Evolutionary conservation across 805 yeast species (phyloP).

Genomic region (Candida insectorum): DNA sequence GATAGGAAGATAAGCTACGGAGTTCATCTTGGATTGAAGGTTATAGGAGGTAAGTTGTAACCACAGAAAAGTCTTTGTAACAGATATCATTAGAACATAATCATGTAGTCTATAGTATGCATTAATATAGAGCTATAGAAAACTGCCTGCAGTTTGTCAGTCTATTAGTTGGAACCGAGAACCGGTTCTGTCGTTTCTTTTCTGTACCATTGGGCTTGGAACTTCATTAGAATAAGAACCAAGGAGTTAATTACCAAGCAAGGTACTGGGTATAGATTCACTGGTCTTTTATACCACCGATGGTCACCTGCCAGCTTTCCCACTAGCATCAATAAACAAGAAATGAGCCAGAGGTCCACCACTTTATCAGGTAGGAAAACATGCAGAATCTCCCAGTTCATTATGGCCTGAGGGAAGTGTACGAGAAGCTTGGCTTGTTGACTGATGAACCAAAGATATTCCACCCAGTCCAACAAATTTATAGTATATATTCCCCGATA

Average conservation of each 20-base stretch:
- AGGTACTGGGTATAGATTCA: too few relatives aligned
- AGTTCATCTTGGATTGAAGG: conserved; percentile 63
- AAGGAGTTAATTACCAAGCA: too few relatives aligned
- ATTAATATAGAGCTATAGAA: too few relatives aligned
- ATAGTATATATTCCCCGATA: too few relatives aligned
- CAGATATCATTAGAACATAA: not conserved
- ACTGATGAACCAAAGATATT: conserved; percentile 36
- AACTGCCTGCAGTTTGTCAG: not conserved
- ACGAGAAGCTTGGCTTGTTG: conserved; percentile 20
- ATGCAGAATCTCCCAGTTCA: conserved; percentile 26
- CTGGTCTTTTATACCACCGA: too few relatives aligned
- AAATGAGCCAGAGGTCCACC: not conserved
- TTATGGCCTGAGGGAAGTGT: conserved; percentile 38
- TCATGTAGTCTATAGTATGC: too few relatives aligned
- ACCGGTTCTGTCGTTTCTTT: too few relatives aligned
- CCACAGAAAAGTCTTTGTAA: too few relatives aligned
- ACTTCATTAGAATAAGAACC: too few relatives aligned
- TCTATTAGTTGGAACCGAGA: too few relatives aligned
- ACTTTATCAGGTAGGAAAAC: not conserved
- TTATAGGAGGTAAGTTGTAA: conserved; percentile 55
- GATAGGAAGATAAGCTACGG: conserved; percentile 61
- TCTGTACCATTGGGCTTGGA: too few relatives aligned
- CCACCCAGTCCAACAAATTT: conserved; percentile 44
- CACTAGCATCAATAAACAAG: not conserved
- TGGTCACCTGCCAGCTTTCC: too few relatives aligned